Evolutionary conservation across 2,329 filamentous ascomycete genomes (phyloP), one percentile per base, ranked within the genome.

Genomic region (Geosmithia putterillii): DNA sequence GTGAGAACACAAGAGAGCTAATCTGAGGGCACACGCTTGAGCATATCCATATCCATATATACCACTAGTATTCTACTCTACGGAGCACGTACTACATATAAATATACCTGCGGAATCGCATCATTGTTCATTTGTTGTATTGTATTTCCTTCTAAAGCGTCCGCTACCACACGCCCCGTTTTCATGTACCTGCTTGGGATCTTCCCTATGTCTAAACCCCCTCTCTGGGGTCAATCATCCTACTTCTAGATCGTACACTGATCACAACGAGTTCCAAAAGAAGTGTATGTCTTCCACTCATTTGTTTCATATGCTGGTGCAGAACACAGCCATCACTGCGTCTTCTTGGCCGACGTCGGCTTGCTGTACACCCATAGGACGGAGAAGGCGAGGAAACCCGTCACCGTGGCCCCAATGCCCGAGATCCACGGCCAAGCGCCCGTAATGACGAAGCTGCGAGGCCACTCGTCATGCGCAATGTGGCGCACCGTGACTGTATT

Each of bases 391-490:
- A 96, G 51, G 75, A 89, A 98, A 7, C 88, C 92, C 10, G 70
- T 71, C 44, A 95, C 76, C 2, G 94, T 95, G 41, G 82, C 81
- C 59, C 76, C 84, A 47, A 96, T 85, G 46, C 92, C 90, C 1
- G 81, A 74, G 57, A 98, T 86, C 86, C 90, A 96, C 10, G 90
- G 87, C 86, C 87, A 96, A 3, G 88, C 90, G 37, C 82, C 89
- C 48, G 76, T 86, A 59, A 98, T 98, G 58, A 75, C 78, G 69
- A 80, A 96, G 62, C 86, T 94, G 54, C 92, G 77, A 25, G 88
- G 86, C 77, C 85, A 98, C 70, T 98, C 92, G 61, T 98, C 82
- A 70, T 98, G 92, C 7, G 92, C 92, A 66, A 95, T 92, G 69
- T 98, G 92, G 40, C 92, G 79, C 25, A 98, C 87, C 1, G 89